Evolutionary conservation across 192 early-diverging fungal genomes (phyloP).

Genomic region (Podila horticola): DNA sequence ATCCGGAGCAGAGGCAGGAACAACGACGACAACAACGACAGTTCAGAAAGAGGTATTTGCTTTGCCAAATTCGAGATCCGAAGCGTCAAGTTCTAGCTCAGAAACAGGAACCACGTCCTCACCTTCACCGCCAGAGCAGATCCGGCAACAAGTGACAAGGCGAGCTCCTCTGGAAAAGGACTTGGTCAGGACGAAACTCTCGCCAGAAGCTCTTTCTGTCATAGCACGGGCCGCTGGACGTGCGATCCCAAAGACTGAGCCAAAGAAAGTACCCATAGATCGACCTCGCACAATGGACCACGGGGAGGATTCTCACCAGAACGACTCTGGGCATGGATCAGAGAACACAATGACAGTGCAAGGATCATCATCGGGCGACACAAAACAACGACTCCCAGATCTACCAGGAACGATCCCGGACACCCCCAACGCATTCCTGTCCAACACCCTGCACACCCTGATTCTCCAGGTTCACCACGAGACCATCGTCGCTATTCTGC

Average conservation of each 20-base stretch:
- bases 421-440: neutral
- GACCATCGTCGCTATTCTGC: neutral
- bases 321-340: no score
- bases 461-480: constrained; percentile 3
- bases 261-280: neutral
- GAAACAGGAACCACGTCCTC: neutral
- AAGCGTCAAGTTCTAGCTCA: neutral
- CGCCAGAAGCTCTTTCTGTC: neutral
- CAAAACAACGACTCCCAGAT: neutral
- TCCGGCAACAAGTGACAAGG: no score
- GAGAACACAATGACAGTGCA: no score
- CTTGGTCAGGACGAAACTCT: neutral
- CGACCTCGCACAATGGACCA: neutral
- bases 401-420: neutral
- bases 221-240: neutral
- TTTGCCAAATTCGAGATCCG: neutral
- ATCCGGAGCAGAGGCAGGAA: neutral
- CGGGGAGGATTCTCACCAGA: no score
- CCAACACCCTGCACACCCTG: neutral
- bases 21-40: neutral
- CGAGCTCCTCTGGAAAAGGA: neutral
- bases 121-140: no score
- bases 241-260: neutral
- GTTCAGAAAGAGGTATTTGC: neutral
- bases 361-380: no score